Percentiles rank a stretch among this genome's conserved stretches.
These are phyloP conservation scores for Blastomyces silverae DNA, from an alignment of 2,329 filamentous ascomycete genomes.

Conservation along the genomic window DNA sequence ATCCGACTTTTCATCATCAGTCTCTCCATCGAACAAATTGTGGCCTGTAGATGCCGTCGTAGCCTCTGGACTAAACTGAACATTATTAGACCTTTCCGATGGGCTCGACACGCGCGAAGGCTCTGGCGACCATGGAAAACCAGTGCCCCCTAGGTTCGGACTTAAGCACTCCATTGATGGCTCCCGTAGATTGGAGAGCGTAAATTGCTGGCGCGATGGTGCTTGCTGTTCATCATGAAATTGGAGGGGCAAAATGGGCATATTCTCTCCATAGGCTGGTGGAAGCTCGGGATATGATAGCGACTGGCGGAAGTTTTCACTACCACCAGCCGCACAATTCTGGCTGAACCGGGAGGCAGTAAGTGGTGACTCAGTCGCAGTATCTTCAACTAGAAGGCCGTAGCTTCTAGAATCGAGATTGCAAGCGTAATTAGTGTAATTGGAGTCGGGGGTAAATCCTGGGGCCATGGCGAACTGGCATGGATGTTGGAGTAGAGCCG, in stretches of 20 bases:
- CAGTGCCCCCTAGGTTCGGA: conserved; percentile 12
- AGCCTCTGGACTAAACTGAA: not conserved
- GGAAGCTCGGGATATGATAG: not conserved
- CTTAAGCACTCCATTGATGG: not conserved
- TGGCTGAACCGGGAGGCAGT: not conserved
- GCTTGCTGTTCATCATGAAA: not conserved
- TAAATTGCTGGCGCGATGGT: not conserved
- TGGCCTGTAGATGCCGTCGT: conserved; percentile 24
- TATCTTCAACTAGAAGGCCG: not conserved
- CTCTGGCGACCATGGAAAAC: conserved; percentile 15
- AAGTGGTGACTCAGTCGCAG: not conserved
- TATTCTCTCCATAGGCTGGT: not conserved
- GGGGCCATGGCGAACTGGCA: not conserved
- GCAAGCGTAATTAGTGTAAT: conserved; percentile 2
- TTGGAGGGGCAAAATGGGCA: not conserved
- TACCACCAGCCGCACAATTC: not conserved
- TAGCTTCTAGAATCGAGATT: not conserved
- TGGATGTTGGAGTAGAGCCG: not conserved
- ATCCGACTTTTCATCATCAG: conserved; percentile 18
- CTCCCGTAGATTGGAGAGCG: not conserved
- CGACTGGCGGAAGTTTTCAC: not conserved
- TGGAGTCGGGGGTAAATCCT: not conserved
- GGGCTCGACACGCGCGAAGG: conserved; percentile 19
- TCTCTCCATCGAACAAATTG: conserved; percentile 21
- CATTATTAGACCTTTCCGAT: conserved; percentile 12